Conservation (phyloP, 2,329 filamentous ascomycete species). For the Cladosporium phlei region DNA sequence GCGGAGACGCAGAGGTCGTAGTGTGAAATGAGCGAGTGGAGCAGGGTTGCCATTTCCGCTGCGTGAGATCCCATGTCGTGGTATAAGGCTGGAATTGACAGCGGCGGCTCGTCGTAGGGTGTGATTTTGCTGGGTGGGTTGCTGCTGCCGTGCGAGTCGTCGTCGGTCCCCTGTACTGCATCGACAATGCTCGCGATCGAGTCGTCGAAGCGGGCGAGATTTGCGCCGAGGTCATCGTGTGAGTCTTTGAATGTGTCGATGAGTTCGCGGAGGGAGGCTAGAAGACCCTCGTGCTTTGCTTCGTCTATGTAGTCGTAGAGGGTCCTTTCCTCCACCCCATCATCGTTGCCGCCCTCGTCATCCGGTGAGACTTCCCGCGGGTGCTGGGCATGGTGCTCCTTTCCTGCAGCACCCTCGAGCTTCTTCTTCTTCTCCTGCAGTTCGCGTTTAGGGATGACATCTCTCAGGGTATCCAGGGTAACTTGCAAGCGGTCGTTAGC, state of each 20-base stretch:
- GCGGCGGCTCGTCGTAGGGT: slow-evolving; percentile 27
- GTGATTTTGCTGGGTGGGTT: slow-evolving; percentile 28
- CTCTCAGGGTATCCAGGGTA: slow-evolving; percentile 61
- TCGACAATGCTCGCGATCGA: slow-evolving; percentile 42
- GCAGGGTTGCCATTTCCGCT: slow-evolving; percentile 72
- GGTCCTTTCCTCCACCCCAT: slow-evolving; percentile 45
- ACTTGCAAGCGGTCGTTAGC: slow-evolving; percentile 60
- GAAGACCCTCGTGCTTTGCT: slow-evolving; percentile 60
- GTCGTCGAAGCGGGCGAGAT: slow-evolving; percentile 64
- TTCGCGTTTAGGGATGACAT: slow-evolving; percentile 59
- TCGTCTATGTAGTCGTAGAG: slow-evolving; percentile 75
- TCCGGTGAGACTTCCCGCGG: not conserved
- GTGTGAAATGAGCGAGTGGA: slow-evolving; percentile 77
- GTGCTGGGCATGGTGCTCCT: not conserved
- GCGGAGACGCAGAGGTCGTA: slow-evolving; percentile 92
- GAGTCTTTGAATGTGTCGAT: slow-evolving; percentile 67
- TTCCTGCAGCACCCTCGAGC: slow-evolving; percentile 24
- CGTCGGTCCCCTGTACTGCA: slow-evolving; percentile 12
- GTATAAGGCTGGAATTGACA: slow-evolving; percentile 45
- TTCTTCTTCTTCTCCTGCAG: slow-evolving; percentile 54
- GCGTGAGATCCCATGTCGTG: slow-evolving; percentile 65
- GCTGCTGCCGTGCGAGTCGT: slow-evolving; percentile 14
- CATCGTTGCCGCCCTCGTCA: slow-evolving; percentile 5
- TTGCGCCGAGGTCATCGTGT: slow-evolving; percentile 53
- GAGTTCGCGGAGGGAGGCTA: slow-evolving; percentile 62